Evolutionary conservation across 371 early-diverging fungal species (phyloP).

Genomic region (Saksenaea vasiformis): DNA sequence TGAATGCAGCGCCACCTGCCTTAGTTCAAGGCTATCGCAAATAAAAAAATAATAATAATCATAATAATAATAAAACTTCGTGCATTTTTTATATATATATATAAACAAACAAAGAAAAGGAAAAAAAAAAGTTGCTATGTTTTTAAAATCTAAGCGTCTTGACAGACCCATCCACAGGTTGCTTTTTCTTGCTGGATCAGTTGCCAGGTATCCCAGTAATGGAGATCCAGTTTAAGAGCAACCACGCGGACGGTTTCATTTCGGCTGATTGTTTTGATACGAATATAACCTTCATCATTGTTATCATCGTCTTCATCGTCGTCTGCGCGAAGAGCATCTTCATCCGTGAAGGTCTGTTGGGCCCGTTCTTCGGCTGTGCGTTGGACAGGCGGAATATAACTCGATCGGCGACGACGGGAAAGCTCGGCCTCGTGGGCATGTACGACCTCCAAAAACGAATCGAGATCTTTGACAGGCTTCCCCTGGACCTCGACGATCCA

Average conservation of each 20-base stretch:
- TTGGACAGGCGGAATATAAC: conserved; percentile 37
- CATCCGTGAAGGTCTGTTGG: conserved; percentile 14
- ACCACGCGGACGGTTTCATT: conserved; percentile 61
- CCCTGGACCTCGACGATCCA: conserved; percentile 65
- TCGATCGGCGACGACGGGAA: conserved; percentile 11
- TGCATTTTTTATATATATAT: background rate
- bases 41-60: background rate
- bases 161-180: conserved; percentile 65
- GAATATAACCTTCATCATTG: conserved; percentile 63
- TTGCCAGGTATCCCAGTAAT: conserved; percentile 76
- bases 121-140: background rate
- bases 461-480: conserved; percentile 43
- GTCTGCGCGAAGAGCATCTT: conserved; percentile 22
- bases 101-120: background rate
- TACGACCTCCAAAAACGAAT: conserved; percentile 55
- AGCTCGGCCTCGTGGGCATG: conserved; percentile 37
- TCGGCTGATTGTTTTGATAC: conserved; percentile 68
- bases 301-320: conserved; percentile 46
- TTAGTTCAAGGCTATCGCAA: background rate
- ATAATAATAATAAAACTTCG: background rate
- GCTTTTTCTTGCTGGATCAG: conserved; percentile 53
- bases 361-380: conserved; percentile 21
- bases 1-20: conserved; percentile 67
- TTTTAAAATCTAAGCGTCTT: conserved; percentile 27
- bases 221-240: conserved; percentile 69